These are phyloP conservation scores for Boeremia lycopersici DNA, from an alignment of 2,329 filamentous ascomycete species.

Conservation along the genomic window DNA sequence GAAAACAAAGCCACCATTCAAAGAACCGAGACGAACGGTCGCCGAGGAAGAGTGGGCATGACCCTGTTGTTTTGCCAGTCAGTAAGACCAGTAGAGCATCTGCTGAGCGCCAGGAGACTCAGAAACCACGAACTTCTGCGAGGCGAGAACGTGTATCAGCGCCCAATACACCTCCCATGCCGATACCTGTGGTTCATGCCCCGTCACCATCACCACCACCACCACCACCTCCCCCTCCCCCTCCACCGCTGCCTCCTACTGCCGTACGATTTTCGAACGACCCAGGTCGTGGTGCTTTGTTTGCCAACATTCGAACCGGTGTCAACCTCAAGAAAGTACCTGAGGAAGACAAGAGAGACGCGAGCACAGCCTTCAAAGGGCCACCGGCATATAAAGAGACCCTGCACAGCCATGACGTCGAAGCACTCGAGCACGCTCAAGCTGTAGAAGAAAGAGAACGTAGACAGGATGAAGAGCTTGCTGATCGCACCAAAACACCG, in stretches of 20 bases:
- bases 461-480: background rate
- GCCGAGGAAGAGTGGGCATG: background rate
- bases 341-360: conserved; percentile 1
- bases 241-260: background rate
- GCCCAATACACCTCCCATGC: background rate
- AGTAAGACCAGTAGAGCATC: background rate
- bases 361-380: background rate
- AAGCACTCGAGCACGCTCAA: conserved; percentile 21
- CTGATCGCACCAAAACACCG: background rate
- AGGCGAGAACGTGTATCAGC: too few species aligned
- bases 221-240: background rate
- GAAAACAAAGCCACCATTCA: background rate
- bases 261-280: background rate
- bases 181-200: background rate
- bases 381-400: conserved; percentile 16
- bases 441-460: conserved; percentile 2
- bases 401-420: conserved; percentile 15
- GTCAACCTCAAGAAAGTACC: conserved; percentile 6
- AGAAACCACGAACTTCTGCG: background rate
- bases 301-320: conserved; percentile 1
- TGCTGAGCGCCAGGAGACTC: background rate
- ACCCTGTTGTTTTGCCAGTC: background rate
- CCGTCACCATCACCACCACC: background rate
- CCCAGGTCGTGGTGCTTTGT: background rate
- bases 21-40: background rate